Evolutionary conservation across 2,329 filamentous ascomycete genomes (phyloP).

Genomic region (Thermomyces lanuginosus): DNA sequence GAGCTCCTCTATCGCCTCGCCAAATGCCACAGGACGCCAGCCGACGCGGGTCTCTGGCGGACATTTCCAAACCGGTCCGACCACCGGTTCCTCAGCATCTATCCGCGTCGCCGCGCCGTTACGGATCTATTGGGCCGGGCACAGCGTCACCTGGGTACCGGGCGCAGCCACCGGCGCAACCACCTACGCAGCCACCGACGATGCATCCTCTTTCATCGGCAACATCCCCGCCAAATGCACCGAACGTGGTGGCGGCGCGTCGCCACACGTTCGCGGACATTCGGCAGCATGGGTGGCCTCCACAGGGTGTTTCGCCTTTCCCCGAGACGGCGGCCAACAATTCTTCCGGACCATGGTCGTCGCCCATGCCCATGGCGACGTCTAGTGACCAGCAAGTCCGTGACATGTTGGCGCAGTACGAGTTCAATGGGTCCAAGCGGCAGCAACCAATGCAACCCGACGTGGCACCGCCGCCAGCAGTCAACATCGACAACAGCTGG

Average conservation of each 20-base stretch:
- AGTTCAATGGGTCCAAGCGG: slow-evolving; percentile 40
- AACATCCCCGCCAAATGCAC: slow-evolving; percentile 39
- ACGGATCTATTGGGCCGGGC: slow-evolving; percentile 63
- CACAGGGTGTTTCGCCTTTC: slow-evolving; percentile 44
- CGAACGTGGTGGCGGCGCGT: slow-evolving; percentile 51
- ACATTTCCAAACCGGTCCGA: slow-evolving; percentile 49
- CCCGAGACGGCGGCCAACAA: slow-evolving; percentile 47
- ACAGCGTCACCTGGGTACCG: slow-evolving; percentile 58
- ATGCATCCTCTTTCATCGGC: slow-evolving; percentile 46
- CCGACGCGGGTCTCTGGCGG: slow-evolving; percentile 52
- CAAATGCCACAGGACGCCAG: slow-evolving; percentile 75
- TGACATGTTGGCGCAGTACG: slow-evolving; percentile 48
- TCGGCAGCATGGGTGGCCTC: slow-evolving; percentile 65
- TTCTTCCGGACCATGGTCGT: slow-evolving; percentile 48
- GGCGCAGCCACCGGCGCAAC: slow-evolving; percentile 52
- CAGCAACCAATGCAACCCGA: slow-evolving; percentile 23
- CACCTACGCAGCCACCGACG: slow-evolving; percentile 41
- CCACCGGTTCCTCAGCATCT: slow-evolving; percentile 70
- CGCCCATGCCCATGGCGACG: slow-evolving; percentile 38
- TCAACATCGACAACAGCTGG: slow-evolving; percentile 41
- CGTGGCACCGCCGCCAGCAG: slow-evolving; percentile 29
- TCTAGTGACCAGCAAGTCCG: slow-evolving; percentile 46
- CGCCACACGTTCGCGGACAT: slow-evolving; percentile 95
- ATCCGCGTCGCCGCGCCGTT: slow-evolving; percentile 60
- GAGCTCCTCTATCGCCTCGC: slow-evolving; percentile 64